These are phyloP conservation scores for Candida stauntonica DNA, from an alignment of 805 yeast species.

Conservation along the genomic window DNA sequence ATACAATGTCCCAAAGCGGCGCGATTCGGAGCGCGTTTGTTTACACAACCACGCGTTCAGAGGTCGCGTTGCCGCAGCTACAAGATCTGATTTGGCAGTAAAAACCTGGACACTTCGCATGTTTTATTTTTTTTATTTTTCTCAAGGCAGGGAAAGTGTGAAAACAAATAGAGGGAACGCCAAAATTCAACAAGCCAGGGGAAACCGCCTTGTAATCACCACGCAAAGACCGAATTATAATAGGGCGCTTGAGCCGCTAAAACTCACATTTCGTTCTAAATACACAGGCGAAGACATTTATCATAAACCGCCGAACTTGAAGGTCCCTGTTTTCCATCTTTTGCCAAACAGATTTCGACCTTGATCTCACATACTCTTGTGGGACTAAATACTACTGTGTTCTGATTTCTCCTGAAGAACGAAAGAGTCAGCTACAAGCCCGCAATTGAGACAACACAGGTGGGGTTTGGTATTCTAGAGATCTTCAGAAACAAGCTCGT, in stretches of 20 bases:
- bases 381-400: too few relatives aligned
- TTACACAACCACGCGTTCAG: neutral
- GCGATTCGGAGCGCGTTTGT: conserved; percentile 1
- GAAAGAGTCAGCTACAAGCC: too few relatives aligned
- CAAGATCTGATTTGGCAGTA: neutral
- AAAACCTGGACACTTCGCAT: neutral
- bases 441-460: too few relatives aligned
- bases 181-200: too few relatives aligned
- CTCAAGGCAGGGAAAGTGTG: neutral
- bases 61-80: conserved; percentile 1
- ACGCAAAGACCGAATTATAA: neutral
- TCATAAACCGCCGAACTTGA: neutral
- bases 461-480: too few relatives aligned
- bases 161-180: neutral
- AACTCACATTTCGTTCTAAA: neutral
- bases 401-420: too few relatives aligned
- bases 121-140: neutral
- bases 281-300: neutral
- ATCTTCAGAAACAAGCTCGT: too few relatives aligned
- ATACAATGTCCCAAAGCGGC: neutral
- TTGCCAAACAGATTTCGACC: too few relatives aligned
- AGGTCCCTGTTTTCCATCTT: neutral
- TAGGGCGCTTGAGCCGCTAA: neutral
- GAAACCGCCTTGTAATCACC: too few relatives aligned
- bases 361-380: too few relatives aligned